Evolutionary conservation across 129 eudicot genomes (phyloP).

Genomic region (Pseudognaphalium luteoalbum): DNA sequence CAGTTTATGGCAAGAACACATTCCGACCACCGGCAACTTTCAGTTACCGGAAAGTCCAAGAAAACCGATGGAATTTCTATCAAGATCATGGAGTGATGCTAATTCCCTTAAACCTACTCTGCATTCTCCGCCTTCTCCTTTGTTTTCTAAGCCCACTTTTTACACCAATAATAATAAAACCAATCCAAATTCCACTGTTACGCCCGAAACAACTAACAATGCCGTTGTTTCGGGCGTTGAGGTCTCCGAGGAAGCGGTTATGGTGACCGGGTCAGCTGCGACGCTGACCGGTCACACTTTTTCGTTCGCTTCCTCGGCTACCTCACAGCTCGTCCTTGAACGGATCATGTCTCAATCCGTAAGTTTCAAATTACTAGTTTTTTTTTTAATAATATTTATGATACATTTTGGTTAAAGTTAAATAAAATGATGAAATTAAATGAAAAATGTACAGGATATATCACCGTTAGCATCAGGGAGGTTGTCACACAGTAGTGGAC

Average conservation of each 20-base stretch:
- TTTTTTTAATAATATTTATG: too few relatives aligned
- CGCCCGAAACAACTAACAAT: slow-evolving; percentile 11
- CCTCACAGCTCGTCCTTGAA: slow-evolving; percentile 96
- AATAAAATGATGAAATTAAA: background rate
- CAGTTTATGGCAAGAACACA: slow-evolving; percentile 51
- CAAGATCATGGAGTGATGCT: slow-evolving; percentile 93
- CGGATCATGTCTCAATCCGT: slow-evolving; percentile 98
- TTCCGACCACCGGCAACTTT: slow-evolving; percentile 34
- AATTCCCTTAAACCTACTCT: slow-evolving; percentile 46
- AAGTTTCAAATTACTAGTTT: slow-evolving; percentile 11
- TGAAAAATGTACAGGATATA: slow-evolving; percentile 55
- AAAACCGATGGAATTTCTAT: slow-evolving; percentile 86
- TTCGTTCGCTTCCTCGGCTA: slow-evolving; percentile 91
- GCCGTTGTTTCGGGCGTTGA: slow-evolving; percentile 4
- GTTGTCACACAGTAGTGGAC: slow-evolving; percentile 92
- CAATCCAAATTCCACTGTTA: slow-evolving; percentile 16
- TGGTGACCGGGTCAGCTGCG: slow-evolving; percentile 4
- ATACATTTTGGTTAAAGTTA: too few relatives aligned
- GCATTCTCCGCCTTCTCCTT: slow-evolving; percentile 53
- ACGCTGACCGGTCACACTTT: slow-evolving; percentile 69
- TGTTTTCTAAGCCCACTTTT: slow-evolving; percentile 26
- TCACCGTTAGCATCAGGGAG: slow-evolving; percentile 99
- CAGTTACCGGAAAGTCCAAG: slow-evolving; percentile 87
- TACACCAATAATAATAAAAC: background rate
- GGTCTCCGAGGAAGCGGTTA: slow-evolving; percentile 32